Base-by-base conservation (phyloP, 1,139 yeast species). In the Yamadazyma diddensiae region DNA sequence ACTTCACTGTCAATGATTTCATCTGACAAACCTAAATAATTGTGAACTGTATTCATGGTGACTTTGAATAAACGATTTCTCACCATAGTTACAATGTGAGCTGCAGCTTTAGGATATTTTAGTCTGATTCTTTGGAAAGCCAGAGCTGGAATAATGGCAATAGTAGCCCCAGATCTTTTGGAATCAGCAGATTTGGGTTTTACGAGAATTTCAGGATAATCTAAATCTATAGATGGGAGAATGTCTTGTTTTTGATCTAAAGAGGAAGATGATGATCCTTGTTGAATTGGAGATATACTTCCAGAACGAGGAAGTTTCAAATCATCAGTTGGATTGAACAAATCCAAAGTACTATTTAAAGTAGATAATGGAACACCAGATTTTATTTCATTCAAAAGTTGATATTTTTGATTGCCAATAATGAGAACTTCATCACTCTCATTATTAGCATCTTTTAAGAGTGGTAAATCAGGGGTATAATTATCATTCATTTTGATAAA, bases 21-120 rank as follows among this genome's bases (percentile, higher is more conserved):
- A 17, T 77, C 68, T 0, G 97, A 87, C 21, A 92, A 61, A 0
- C 95, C 96, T 32, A 92, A 65, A 53, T 92, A 92, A 46, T 78
- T 74, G 52, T 90, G 94, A 9, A 94, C 85, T 0, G 97, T 85
- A 51, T 83, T 92, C 59, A 90, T 80, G 0, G 97, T 90, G 5
- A 92, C 97, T 47, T 94, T 75, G 53, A 87, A 87, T 36, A 92
- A 68, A 41, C 95, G 73, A 1, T 95, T 82, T 41, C 90, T 65
- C 12, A 92, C 87, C 77, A 92, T 88, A 43, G 94, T 95, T 6
- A 92, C 94, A 28, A 92, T 90, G 55, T 90, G 96, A 0, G 97
- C 85, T 0, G 96, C 82, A 0, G 96, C 86, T 43, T 84, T 78
- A 6, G 98, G 97, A 51, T 81, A 86, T 46, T 81, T 85, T 23